Evolutionary conservation across 208 protist genomes (phyloP), one percentile per base, ranked within the genome.

Genomic region (Trypanosoma grayi): DNA sequence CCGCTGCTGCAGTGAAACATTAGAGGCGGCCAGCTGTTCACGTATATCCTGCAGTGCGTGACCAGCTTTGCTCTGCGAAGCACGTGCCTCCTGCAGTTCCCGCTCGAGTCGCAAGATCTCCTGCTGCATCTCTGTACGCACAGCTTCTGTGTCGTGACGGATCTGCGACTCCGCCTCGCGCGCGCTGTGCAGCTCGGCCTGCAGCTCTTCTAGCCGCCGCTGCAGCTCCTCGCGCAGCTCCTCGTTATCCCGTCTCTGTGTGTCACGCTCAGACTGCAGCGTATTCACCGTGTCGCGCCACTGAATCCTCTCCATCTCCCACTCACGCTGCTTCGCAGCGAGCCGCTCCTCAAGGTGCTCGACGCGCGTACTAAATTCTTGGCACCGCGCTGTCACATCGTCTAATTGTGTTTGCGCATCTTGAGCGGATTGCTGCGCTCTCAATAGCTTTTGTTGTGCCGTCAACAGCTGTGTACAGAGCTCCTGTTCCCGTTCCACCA

Each of bases 241-340:
- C 13, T 56, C 53, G 6, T 25, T 7, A 40, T 34, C 25, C 8
- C 41, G 41, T n/a, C 54, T 46, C 13, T 34, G 25, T 37, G 51
- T 45, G 7, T 44, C 39, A 27, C 30, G 43, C 4, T 30, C 54
- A 3, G 52, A 1, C 28, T 74, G 60, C 27, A 62, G 56, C 5
- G 59, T 33, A 22, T 27, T 14, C 3, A 69, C 41, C 14, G 61
- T 50, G 24, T 55, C 28, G 0, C 46, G 50, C 65, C 50, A 56
- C 44, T 74, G 65, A 10, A 39, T 9, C n/a, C 60, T 59, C 50
- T 68, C 68, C 20, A 51, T 44, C 27, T 69, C 58, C 34, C 40
- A 55, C 25, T 44, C 40, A 16, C 56, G 65, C 16, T 66, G 48
- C 13, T 54, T 60, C 2, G 39, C 10, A 8, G 57, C 37, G 5